These are phyloP conservation scores for Leucaena leucocephala DNA, from an alignment of 306 rosid species.

Conservation along the genomic window DNA sequence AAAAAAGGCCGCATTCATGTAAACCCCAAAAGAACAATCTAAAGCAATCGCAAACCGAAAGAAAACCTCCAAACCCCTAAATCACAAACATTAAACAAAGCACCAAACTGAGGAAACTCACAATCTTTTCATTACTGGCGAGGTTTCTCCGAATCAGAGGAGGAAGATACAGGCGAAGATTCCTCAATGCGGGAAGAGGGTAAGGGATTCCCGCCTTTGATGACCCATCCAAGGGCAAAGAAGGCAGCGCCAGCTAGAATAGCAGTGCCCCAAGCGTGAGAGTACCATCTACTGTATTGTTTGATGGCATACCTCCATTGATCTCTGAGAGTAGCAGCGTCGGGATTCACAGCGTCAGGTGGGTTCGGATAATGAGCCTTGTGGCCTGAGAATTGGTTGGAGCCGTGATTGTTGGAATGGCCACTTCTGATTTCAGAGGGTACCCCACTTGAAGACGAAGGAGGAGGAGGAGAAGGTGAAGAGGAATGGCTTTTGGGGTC, in stretches of 20 bases:
- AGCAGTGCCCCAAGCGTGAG: conserved; percentile 97
- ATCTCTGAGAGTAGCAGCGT: conserved; percentile 80
- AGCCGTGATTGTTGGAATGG: conserved; percentile 14
- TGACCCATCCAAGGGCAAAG: conserved; percentile 91
- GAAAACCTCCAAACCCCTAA: conserved; percentile 4
- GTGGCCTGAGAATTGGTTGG: conserved; percentile 36
- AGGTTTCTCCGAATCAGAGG: conserved; percentile 30
- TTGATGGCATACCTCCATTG: conserved; percentile 81
- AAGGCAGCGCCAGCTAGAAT: conserved; percentile 89
- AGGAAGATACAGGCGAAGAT: conserved; percentile 35
- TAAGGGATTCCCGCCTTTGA: conserved; percentile 87
- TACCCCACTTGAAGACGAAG: conserved; percentile 31
- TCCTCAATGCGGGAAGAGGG: conserved; percentile 53
- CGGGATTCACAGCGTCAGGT: conserved; percentile 67
- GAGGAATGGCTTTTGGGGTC: conserved; percentile 39
- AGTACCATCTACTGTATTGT: conserved; percentile 83
- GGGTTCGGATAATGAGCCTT: conserved; percentile 60
- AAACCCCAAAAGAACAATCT: neutral
- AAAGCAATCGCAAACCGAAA: neutral
- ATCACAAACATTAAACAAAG: neutral
- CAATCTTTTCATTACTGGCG: conserved; percentile 3
- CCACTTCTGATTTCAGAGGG: conserved; percentile 1
- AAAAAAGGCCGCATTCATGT: neutral
- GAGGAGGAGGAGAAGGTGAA: conserved; percentile 31
- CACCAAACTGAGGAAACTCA: conserved; percentile 15